These are phyloP conservation scores for Cryphonectria naterciae DNA, from an alignment of 2,329 filamentous ascomycete species.

Conservation along the genomic window DNA sequence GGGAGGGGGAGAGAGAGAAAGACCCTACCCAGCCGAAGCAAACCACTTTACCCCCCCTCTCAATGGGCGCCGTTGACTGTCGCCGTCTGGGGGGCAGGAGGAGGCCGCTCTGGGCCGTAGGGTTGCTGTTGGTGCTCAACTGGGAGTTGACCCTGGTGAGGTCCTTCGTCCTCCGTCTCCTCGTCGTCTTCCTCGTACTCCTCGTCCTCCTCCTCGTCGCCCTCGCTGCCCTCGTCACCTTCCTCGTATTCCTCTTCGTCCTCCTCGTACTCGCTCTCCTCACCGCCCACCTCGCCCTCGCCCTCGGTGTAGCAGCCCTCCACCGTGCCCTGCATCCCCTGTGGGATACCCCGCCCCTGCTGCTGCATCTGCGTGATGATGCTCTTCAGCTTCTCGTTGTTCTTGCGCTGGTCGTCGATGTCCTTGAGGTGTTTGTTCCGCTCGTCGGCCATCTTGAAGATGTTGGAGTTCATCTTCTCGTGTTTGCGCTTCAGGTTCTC, in stretches of 20 bases:
- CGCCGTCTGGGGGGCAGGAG: conserved; percentile 43
- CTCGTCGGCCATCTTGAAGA: conserved; percentile 96
- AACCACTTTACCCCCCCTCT: conserved; percentile 9
- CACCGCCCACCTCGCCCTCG: conserved; percentile 54
- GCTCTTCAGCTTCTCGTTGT: conserved; percentile 88
- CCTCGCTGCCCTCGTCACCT: conserved; percentile 66
- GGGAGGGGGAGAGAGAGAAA: neutral
- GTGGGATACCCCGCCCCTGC: conserved; percentile 78
- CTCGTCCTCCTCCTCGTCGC: conserved; percentile 67
- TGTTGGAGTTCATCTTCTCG: conserved; percentile 90
- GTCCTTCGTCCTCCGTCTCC: conserved; percentile 41
- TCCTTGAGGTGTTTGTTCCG: conserved; percentile 76
- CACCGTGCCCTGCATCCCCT: conserved; percentile 64
- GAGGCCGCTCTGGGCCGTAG: conserved; percentile 55
- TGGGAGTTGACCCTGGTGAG: conserved; percentile 36
- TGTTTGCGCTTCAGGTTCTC: conserved; percentile 89
- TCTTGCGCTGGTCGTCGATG: conserved; percentile 78
- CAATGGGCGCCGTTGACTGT: conserved; percentile 50
- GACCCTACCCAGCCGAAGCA: neutral
- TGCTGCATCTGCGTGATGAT: conserved; percentile 97
- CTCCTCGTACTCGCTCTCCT: conserved; percentile 68
- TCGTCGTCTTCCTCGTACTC: conserved; percentile 44
- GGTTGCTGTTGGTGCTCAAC: conserved; percentile 43
- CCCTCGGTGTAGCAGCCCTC: conserved; percentile 63
- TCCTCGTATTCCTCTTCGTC: conserved; percentile 66